Evolutionary conservation across 305 asterid genomes (phyloP).

Genomic region (Monarda citriodora): DNA sequence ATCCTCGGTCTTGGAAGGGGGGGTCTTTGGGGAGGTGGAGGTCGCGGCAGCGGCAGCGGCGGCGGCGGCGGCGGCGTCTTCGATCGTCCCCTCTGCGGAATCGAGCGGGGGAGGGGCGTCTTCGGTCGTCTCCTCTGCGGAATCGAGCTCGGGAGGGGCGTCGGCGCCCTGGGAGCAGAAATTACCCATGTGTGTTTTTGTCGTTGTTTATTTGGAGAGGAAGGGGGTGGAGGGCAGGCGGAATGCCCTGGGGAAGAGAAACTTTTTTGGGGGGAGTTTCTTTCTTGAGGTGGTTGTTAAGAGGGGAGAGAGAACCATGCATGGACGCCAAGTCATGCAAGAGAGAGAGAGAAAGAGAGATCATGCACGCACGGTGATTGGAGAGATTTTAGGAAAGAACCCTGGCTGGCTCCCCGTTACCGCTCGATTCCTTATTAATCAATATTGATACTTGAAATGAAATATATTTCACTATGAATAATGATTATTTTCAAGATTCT

Average conservation of each 20-base stretch:
- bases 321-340: slow-evolving; percentile 21
- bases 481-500: no score
- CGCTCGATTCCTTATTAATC: no score
- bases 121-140: not conserved
- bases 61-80: not conserved
- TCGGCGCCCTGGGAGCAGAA: slow-evolving; percentile 48
- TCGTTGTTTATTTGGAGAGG: no score
- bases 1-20: slow-evolving; percentile 12
- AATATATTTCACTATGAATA: no score
- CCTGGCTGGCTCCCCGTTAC: no score
- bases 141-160: slow-evolving; percentile 2
- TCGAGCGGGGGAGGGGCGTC: no score
- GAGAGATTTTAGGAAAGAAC: slow-evolving; percentile 35
- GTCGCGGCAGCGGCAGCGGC: not conserved
- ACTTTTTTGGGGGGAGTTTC: slow-evolving; percentile 16
- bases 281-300: slow-evolving; percentile 15
- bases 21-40: slow-evolving; percentile 3
- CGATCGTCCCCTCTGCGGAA: not conserved
- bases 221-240: slow-evolving; percentile 9
- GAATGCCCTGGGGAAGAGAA: slow-evolving; percentile 26
- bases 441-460: no score
- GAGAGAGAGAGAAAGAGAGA: slow-evolving; percentile 8
- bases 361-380: not conserved
- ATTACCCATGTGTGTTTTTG: no score
- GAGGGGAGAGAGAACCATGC: slow-evolving; percentile 28